phyloP scores from a whole-genome alignment of 2,329 filamentous ascomycete genomes.

The Ceratocystiopsis sp. region DNA sequence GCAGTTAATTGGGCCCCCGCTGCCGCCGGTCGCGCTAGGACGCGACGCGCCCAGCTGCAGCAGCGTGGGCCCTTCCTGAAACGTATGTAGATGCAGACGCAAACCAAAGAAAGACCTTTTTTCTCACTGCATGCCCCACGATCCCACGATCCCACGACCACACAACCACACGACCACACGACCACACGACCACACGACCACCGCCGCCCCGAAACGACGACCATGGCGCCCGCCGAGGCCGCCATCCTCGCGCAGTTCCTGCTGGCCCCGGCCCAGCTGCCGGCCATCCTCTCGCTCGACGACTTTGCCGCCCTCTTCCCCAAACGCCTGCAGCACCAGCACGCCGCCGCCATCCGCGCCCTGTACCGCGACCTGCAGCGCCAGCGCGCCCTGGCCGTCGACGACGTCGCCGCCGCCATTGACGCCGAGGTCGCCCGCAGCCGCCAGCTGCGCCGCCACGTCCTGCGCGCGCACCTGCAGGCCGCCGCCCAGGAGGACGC shows the following conservation, averaged over 20 bases:
- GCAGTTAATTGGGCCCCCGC: no score
- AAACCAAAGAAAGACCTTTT: no score
- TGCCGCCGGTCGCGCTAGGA: no score
- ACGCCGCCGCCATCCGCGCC: slow-evolving; percentile 47
- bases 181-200: neutral
- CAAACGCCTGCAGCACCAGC: slow-evolving; percentile 41
- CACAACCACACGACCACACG: neutral
- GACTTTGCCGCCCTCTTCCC: slow-evolving; percentile 69
- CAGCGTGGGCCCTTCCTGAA: no score
- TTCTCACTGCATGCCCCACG: no score
- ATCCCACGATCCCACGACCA: no score
- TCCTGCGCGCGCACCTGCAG: slow-evolving; percentile 34
- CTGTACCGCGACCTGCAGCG: slow-evolving; percentile 69
- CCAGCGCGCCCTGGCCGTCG: slow-evolving; percentile 51
- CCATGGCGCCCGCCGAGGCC: slow-evolving; percentile 52
- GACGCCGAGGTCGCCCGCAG: slow-evolving; percentile 44
- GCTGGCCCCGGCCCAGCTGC: slow-evolving; percentile 56
- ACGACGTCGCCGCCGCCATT: slow-evolving; percentile 49
- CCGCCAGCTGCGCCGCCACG: slow-evolving; percentile 37
- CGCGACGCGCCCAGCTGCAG: no score
- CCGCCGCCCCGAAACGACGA: neutral
- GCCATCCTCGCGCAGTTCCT: slow-evolving; percentile 65
- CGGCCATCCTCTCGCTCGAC: slow-evolving; percentile 53
- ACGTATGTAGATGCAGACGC: no score
- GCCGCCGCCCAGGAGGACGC: slow-evolving; percentile 33